phyloP scores from a whole-genome alignment of 2,329 filamentous ascomycete species.

The Fusarium tanahbumbuense region DNA sequence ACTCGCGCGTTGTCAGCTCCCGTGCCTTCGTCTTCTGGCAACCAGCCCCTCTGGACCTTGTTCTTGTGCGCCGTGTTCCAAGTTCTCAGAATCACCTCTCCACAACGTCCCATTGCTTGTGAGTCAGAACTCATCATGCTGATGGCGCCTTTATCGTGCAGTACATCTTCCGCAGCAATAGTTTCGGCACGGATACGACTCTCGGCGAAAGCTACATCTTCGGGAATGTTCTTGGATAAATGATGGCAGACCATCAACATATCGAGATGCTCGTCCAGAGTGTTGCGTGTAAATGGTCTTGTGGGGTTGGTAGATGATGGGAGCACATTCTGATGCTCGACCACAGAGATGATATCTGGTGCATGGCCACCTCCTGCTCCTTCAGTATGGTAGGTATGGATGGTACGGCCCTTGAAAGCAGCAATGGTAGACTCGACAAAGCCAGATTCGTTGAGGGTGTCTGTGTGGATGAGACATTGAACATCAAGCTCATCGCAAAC shows the following conservation, averaged over 20 bases:
- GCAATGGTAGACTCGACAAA: constrained; percentile 92
- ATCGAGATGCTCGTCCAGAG: constrained; percentile 94
- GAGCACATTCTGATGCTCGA: constrained; percentile 88
- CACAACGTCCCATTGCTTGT: constrained; percentile 96
- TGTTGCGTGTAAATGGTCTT: constrained; percentile 89
- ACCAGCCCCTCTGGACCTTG: constrained; percentile 80
- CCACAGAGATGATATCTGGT: constrained; percentile 94
- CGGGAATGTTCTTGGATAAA: constrained; percentile 89
- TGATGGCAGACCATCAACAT: constrained; percentile 99
- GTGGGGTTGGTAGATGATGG: constrained; percentile 94
- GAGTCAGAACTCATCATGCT: constrained; percentile 98
- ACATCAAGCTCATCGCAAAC: constrained; percentile 94
- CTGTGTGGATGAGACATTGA: constrained; percentile 94
- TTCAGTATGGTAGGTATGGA: constrained; percentile 98
- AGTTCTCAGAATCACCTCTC: constrained; percentile 90
- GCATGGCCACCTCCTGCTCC: constrained; percentile 95
- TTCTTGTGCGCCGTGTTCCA: constrained; percentile 99
- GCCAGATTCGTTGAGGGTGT: constrained; percentile 96
- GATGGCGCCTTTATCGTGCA: constrained; percentile 94
- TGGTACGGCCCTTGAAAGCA: constrained; percentile 87
- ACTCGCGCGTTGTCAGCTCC: constrained; percentile 91
- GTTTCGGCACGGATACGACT: constrained; percentile 94
- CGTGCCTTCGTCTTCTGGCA: constrained; percentile 82
- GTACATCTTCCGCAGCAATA: constrained; percentile 94
- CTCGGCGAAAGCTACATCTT: constrained; percentile 96